Percentiles rank a stretch among this genome's conserved stretches.
Evolutionary conservation across 148 eudicot genomes (phyloP).

Genomic region (Silene uniflora): DNA sequence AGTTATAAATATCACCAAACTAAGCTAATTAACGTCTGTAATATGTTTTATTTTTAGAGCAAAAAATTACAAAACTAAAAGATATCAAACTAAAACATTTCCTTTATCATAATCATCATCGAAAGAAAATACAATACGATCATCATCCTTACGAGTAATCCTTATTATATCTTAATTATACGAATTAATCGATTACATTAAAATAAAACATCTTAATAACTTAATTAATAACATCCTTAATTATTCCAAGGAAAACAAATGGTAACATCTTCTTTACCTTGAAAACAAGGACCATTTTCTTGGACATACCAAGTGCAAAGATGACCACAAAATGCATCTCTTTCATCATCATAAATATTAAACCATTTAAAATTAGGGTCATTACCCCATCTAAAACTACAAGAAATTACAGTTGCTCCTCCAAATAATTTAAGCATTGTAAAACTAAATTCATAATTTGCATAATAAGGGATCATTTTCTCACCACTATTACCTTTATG

Average conservation of each 20-base stretch:
- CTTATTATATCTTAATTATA: not conserved
- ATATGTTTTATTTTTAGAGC: too few relatives aligned
- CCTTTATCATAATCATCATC: too few relatives aligned
- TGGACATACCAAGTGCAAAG: not conserved
- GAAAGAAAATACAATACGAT: not conserved
- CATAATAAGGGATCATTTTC: not conserved
- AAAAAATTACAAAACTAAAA: not conserved
- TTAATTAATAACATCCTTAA: too few relatives aligned
- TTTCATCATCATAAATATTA: not conserved
- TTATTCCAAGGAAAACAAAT: not conserved
- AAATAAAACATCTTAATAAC: too few relatives aligned
- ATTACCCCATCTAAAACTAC: slow-evolving; percentile 9
- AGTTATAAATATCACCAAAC: too few relatives aligned
- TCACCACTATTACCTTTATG: slow-evolving; percentile 17
- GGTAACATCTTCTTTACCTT: not conserved
- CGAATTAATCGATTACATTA: not conserved
- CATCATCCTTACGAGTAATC: not conserved
- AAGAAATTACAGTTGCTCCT: slow-evolving; percentile 8
- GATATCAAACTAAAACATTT: not conserved
- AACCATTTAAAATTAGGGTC: slow-evolving; percentile 7
- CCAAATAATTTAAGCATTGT: not conserved
- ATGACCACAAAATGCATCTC: not conserved
- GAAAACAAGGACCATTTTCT: not conserved
- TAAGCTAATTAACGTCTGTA: too few relatives aligned
- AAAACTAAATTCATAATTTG: not conserved